These are phyloP conservation scores for Crassisporium funariophilum DNA, from an alignment of 768 basidiomycete species.

Conservation along the genomic window DNA sequence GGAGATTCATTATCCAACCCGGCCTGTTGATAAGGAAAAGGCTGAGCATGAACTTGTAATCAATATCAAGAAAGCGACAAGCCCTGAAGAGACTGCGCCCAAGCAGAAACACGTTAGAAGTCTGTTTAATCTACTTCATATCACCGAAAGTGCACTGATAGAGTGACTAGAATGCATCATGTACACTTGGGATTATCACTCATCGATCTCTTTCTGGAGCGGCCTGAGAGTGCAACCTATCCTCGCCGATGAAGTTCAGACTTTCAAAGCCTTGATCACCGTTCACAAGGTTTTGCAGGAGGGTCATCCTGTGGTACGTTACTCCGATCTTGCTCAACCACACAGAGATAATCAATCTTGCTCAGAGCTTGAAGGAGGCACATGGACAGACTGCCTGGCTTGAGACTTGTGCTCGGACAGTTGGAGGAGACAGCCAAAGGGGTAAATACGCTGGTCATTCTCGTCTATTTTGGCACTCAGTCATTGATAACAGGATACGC, in stretches of 20 bases:
- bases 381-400: slow-evolving; percentile 98
- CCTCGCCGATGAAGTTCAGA: slow-evolving; percentile 94
- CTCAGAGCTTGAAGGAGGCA: slow-evolving; percentile 92
- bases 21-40: slow-evolving; percentile 98
- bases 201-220: slow-evolving; percentile 97
- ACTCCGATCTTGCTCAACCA: no score
- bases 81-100: slow-evolving; percentile 91
- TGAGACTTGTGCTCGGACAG: slow-evolving; percentile 93
- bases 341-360: slow-evolving; percentile 10
- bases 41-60: slow-evolving; percentile 92
- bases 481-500: slow-evolving; percentile 70
- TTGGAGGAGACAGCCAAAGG: slow-evolving; percentile 73
- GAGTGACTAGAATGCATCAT: slow-evolving; percentile 85
- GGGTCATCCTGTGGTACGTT: slow-evolving; percentile 85
- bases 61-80: slow-evolving; percentile 98
- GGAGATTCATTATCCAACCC: slow-evolving; percentile 91
- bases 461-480: slow-evolving; percentile 4
- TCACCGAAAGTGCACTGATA: slow-evolving; percentile 1
- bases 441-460: slow-evolving; percentile 47
- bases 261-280: slow-evolving; percentile 96
- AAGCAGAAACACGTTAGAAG: slow-evolving; percentile 99
- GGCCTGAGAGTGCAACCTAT: slow-evolving; percentile 96
- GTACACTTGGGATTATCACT: slow-evolving; percentile 99
- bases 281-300: slow-evolving; percentile 99
- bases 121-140: slow-evolving; percentile 42